Evolutionary conservation across 116 monocot species (phyloP).

Genomic region (Cymodocea nodosa): DNA sequence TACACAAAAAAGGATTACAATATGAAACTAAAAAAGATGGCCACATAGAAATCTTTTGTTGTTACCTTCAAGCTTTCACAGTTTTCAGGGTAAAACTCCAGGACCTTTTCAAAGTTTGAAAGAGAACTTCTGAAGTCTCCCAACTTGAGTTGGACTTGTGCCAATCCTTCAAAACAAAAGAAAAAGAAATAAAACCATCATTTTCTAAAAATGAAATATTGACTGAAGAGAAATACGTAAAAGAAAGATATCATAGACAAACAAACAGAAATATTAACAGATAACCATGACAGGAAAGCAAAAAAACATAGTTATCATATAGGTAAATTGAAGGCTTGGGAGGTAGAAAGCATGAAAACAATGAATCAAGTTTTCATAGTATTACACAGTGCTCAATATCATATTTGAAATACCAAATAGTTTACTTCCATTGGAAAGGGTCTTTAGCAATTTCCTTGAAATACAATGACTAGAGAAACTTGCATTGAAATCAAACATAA

Average conservation of each 20-base stretch:
- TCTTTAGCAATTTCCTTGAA: too few species aligned
- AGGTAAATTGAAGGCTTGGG: too few species aligned
- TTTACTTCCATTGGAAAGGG: too few species aligned
- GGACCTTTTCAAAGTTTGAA: slow-evolving; percentile 75
- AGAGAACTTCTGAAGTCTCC: slow-evolving; percentile 77
- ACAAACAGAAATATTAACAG: too few species aligned
- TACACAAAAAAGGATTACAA: slow-evolving; percentile 2
- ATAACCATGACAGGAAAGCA: too few species aligned
- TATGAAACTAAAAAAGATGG: neutral
- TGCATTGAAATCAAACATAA: too few species aligned
- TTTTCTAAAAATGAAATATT: neutral
- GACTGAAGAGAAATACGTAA: neutral
- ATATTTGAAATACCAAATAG: too few species aligned
- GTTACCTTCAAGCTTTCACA: slow-evolving; percentile 77
- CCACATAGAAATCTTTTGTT: neutral
- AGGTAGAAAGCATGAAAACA: too few species aligned
- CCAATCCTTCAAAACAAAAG: slow-evolving; percentile 38
- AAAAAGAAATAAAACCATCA: neutral
- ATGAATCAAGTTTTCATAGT: too few species aligned
- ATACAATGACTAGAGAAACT: too few species aligned
- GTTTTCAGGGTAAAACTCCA: slow-evolving; percentile 88
- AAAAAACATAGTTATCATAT: too few species aligned
- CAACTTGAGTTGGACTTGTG: slow-evolving; percentile 81
- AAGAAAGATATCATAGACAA: neutral
- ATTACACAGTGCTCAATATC: too few species aligned